Percentiles rank a stretch among this genome's conserved stretches.
These are phyloP conservation scores for Microbotryum silenes-acaulis DNA, from an alignment of 1,284 basidiomycete genomes.

Conservation along the genomic window DNA sequence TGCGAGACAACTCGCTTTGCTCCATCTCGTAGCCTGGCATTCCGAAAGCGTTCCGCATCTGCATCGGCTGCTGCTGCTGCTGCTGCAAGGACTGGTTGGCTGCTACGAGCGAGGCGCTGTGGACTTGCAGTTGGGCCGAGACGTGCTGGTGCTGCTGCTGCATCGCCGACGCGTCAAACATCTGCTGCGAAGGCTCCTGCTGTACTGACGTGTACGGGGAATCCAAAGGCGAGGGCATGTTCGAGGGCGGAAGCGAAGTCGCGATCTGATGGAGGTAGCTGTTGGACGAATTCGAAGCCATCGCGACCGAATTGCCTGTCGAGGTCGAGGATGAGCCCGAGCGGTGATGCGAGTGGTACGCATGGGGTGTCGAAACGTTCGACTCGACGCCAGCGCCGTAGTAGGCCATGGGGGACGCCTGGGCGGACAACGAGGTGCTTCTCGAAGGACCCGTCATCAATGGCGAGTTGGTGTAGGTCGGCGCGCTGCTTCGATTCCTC, in stretches of 20 bases:
- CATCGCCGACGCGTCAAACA: background rate
- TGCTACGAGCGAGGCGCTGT: background rate
- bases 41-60: background rate
- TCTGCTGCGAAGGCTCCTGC: conserved; percentile 5
- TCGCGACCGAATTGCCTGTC: conserved; percentile 5
- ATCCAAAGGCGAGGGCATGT: background rate
- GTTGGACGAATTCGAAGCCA: background rate
- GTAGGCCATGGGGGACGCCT: conserved; percentile 2
- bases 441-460: background rate
- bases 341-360: no score
- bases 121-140: conserved; percentile 3
- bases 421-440: background rate
- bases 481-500: no score
- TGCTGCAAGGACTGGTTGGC: background rate
- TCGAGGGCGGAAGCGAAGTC: conserved; percentile 7
- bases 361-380: no score
- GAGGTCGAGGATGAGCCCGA: background rate
- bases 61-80: background rate
- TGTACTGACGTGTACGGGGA: conserved; percentile 10
- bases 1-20: background rate
- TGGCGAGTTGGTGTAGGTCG: background rate
- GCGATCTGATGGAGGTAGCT: background rate
- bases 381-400: background rate
- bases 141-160: conserved; percentile 6
- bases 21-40: background rate